These are phyloP conservation scores for Mortierella sp. DNA, from an alignment of 371 early-diverging fungal genomes.

Conservation along the genomic window DNA sequence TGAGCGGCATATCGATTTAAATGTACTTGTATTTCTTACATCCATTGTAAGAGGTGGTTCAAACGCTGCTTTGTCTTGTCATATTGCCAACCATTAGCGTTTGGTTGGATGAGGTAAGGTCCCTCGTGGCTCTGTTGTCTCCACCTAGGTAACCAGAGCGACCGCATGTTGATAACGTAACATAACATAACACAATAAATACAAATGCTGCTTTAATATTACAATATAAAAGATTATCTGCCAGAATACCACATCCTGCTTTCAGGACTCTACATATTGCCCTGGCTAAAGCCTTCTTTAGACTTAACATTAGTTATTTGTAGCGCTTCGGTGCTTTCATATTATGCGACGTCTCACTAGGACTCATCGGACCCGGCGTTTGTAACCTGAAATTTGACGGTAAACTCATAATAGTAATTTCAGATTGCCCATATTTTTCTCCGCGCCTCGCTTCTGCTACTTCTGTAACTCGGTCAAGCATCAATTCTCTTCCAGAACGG, in stretches of 20 bases:
- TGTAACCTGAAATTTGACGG: neutral
- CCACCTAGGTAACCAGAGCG: constrained; percentile 24
- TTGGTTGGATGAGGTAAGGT: constrained; percentile 98
- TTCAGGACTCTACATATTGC: no score
- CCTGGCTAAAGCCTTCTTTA: neutral
- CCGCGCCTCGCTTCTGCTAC: neutral
- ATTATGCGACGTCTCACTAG: neutral
- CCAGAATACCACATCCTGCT: no score
- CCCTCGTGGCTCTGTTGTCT: constrained; percentile 86
- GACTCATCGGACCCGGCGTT: neutral
- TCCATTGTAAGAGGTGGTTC: constrained; percentile 76
- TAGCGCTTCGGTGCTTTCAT: neutral
- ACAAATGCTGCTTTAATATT: no score
- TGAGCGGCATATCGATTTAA: no score
- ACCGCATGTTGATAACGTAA: neutral
- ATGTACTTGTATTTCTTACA: neutral
- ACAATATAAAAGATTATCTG: no score
- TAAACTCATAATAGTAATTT: neutral
- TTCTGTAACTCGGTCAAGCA: neutral
- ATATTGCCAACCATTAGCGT: constrained; percentile 99
- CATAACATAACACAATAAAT: neutral
- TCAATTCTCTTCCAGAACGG: neutral
- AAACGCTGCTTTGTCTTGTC: constrained; percentile 97
- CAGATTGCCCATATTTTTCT: neutral
- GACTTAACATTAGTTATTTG: neutral